Base-by-base conservation (phyloP, 345 rosid genomes). In the Excoecaria agallocha region DNA sequence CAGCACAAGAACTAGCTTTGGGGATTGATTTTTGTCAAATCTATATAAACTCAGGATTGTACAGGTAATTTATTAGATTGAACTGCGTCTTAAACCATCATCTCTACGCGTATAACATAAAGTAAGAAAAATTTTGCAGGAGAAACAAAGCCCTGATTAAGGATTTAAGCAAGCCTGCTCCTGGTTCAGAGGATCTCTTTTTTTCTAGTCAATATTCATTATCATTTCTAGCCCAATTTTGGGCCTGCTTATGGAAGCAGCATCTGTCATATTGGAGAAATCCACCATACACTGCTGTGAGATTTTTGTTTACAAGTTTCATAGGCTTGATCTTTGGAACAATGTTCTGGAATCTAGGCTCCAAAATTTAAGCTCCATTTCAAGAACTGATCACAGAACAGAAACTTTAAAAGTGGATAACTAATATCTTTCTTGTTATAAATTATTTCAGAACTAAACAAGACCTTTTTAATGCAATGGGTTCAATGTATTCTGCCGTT, bases 211-310 rank as follows among this genome's bases (percentile, higher is more conserved):
- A 80, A 58, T 85, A 84, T 77, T 84, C 94, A 0, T 85, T 81
- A 61, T 66, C 97, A 1, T 89, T 85, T 76, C 54, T 82, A 68
- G 73, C 71, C 54, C 97, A 89, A 74, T 84, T 77, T 24, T 64
- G 68, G 71, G 92, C 93, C 71, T 91, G 93, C 78, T 84, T 89
- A 39, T 91, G 94, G 94, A 91, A 88, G 55, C 94, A 88, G 70
- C 79, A 82, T 50, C 80, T 80, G 84, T 89, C 93, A 20, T 89
- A 89, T 72, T 91, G 93, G 92, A 86, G 90, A 19, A 89, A 91
- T 79, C 86, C 94, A 0, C 77, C 77, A 8, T 88, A 91, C 82
- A 89, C 89, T 0, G 94, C 94, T 4, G 90, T 88, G 1, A 86
- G 92, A 69, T 81, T 88, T 56, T 82, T 88, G 71, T 88, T 89